Conservation (phyloP, 805 yeast species). For the Candida pseudofarinosa region DNA sequence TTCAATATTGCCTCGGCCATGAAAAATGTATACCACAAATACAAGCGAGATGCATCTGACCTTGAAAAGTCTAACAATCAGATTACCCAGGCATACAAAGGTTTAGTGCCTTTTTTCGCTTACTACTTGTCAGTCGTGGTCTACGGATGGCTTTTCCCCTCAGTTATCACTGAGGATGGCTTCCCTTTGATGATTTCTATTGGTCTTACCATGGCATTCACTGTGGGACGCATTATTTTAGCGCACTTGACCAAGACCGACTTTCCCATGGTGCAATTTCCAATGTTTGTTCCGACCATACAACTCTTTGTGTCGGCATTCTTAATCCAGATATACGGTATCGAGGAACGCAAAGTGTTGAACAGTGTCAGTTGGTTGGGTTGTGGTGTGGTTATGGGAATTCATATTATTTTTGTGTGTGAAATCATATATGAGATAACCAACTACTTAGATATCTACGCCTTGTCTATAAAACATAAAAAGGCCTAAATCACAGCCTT, state of each 20-base stretch:
- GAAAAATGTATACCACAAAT: slow-evolving; percentile 51
- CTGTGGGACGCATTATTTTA: slow-evolving; percentile 86
- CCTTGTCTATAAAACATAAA: slow-evolving; percentile 78
- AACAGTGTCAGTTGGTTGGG: slow-evolving; percentile 59
- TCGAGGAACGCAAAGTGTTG: slow-evolving; percentile 40
- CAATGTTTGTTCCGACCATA: slow-evolving; percentile 59
- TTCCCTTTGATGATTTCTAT: slow-evolving; percentile 63
- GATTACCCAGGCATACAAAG: slow-evolving; percentile 36
- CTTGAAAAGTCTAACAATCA: slow-evolving; percentile 20
- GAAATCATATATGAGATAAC: slow-evolving; percentile 81
- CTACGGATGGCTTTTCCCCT: slow-evolving; percentile 49
- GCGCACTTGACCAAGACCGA: slow-evolving; percentile 79
- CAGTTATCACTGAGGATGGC: slow-evolving; percentile 40
- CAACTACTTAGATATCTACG: slow-evolving; percentile 75
- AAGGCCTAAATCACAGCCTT: slow-evolving; percentile 32
- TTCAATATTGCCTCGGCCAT: slow-evolving; percentile 69
- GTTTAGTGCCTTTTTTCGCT: slow-evolving; percentile 64
- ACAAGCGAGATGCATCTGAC: slow-evolving; percentile 27
- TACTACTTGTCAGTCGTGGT: slow-evolving; percentile 48
- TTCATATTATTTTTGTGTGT: slow-evolving; percentile 67
- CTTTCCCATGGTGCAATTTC: slow-evolving; percentile 71
- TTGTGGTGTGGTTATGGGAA: slow-evolving; percentile 60
- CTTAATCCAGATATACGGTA: slow-evolving; percentile 33
- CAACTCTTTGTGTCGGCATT: slow-evolving; percentile 40
- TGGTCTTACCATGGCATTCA: slow-evolving; percentile 73